Base-by-base conservation (phyloP, 495 filamentous ascomycete genomes). In the Poronia punctata region DNA sequence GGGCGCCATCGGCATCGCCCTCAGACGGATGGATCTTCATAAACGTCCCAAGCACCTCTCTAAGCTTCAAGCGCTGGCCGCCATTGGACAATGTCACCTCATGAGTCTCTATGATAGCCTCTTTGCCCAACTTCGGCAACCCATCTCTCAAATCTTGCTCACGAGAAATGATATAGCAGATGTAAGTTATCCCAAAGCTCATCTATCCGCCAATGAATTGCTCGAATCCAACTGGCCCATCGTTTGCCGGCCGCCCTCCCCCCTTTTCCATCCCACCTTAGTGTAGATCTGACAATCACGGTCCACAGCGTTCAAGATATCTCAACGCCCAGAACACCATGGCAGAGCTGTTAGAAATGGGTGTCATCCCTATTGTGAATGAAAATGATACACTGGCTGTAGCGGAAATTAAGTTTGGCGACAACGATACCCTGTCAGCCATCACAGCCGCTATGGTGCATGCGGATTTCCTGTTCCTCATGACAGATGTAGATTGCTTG, bases 371-470 rank as follows among this genome's bases (percentile, higher is more conserved):
- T 2, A 95, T 98, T 48, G 92, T 98, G 43, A 98, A 98, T 52
- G 92, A 98, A 62, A 98, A 98, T 60, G 92, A 98, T 61, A 98
- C 93, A 5, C 65, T 98, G 30, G 86, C 89, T 28, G 92, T 98
- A 54, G 82, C 90, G 31, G 92, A 98, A 77, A 97, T 98, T 60
- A 97, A 97, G 75, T 98, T 98, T 54, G 92, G 92, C 46, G 92
- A 98, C 67, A 98, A 98, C 52, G 92, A 98, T 64, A 98, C 92
- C 10, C 68, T 98, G 20, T 93, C 86, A 22, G 92, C 93, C 27
- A 94, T 98, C 49, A 95, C 92, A 2, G 90, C 92, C 4, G 93
- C 84, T 33, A 95, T 96, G 86, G 84, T 96, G 47, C 88, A 94
- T 56, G 92, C 92, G 30, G 87, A 98, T 59, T 90, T 95, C 50